Evolutionary conservation across 805 yeast species (phyloP).

Genomic region (Cyberlindnera japonica): DNA sequence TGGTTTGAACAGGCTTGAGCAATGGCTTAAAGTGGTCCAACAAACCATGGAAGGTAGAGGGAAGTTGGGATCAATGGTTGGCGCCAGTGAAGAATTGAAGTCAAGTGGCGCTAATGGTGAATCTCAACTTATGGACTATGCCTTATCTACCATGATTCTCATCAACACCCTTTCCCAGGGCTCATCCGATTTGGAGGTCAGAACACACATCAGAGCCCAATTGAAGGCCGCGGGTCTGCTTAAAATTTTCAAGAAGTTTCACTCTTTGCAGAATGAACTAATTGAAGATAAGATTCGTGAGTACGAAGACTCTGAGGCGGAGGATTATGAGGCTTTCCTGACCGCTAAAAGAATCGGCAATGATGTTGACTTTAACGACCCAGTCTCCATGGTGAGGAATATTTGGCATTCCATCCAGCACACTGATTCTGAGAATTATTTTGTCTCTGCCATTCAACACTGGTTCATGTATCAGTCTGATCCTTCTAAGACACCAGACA

Average conservation of each 20-base stretch:
- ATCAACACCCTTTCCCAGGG: slow-evolving; percentile 57
- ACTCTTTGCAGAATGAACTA: slow-evolving; percentile 50
- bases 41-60: slow-evolving; percentile 82
- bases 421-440: slow-evolving; percentile 46
- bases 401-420: slow-evolving; percentile 59
- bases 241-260: slow-evolving; percentile 48
- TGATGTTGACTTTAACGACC: slow-evolving; percentile 47
- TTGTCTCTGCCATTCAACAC: slow-evolving; percentile 50
- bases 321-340: slow-evolving; percentile 47
- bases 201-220: slow-evolving; percentile 58
- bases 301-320: slow-evolving; percentile 52
- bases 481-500: slow-evolving; percentile 41
- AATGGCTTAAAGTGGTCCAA: slow-evolving; percentile 67
- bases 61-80: slow-evolving; percentile 84
- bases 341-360: slow-evolving; percentile 33
- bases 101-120: slow-evolving; percentile 55
- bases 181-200: slow-evolving; percentile 33
- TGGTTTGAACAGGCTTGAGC: slow-evolving; percentile 51
- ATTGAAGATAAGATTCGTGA: slow-evolving; percentile 63
- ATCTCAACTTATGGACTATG: slow-evolving; percentile 64
- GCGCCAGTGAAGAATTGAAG: slow-evolving; percentile 81
- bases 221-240: slow-evolving; percentile 56
- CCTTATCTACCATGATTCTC: slow-evolving; percentile 65
- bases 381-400: slow-evolving; percentile 61
- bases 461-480: slow-evolving; percentile 41